phyloP scores from a whole-genome alignment of 805 yeast species.

The Zygosaccharomyces kombuchaensis region DNA sequence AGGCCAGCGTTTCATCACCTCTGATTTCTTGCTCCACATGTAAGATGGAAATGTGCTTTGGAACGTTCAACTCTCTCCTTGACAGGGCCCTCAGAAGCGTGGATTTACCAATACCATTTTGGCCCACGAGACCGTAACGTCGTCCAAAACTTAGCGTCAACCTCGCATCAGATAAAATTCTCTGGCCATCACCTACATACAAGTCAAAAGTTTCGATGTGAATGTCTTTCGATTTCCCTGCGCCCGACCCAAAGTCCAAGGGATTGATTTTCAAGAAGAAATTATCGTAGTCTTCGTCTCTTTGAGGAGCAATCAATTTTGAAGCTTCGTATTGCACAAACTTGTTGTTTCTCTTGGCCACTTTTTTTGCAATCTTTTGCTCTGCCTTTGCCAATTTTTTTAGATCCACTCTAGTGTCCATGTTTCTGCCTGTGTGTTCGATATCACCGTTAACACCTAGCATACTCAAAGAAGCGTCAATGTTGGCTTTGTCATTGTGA shows the following conservation, averaged over 20 bases:
- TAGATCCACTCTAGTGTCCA: constrained; percentile 92
- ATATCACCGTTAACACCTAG: constrained; percentile 78
- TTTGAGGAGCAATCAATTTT: constrained; percentile 63
- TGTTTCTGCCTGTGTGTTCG: constrained; percentile 85
- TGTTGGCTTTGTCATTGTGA: constrained; percentile 60
- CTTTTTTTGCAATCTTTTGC: constrained; percentile 93
- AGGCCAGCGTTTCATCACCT: constrained; percentile 88
- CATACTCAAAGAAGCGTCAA: constrained; percentile 69
- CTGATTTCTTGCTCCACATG: constrained; percentile 97
- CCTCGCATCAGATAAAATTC: constrained; percentile 85
- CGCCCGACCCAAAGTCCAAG: constrained; percentile 77
- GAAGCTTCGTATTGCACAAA: constrained; percentile 93
- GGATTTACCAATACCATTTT: constrained; percentile 99
- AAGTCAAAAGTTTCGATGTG: constrained; percentile 89
- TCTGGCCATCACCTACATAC: constrained; percentile 92
- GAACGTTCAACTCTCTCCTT: constrained; percentile 88
- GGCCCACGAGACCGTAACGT: constrained; percentile 96
- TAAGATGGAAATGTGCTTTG: constrained; percentile 90
- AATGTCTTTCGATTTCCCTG: constrained; percentile 97
- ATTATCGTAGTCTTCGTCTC: constrained; percentile 80
- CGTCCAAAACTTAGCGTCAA: constrained; percentile 86
- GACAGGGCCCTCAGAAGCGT: constrained; percentile 87
- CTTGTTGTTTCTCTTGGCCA: constrained; percentile 78
- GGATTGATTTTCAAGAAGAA: constrained; percentile 96
- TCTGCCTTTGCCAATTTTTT: constrained; percentile 97